phyloP scores from a whole-genome alignment of 2,329 filamentous ascomycete species.

The Fusarium coffeatum region DNA sequence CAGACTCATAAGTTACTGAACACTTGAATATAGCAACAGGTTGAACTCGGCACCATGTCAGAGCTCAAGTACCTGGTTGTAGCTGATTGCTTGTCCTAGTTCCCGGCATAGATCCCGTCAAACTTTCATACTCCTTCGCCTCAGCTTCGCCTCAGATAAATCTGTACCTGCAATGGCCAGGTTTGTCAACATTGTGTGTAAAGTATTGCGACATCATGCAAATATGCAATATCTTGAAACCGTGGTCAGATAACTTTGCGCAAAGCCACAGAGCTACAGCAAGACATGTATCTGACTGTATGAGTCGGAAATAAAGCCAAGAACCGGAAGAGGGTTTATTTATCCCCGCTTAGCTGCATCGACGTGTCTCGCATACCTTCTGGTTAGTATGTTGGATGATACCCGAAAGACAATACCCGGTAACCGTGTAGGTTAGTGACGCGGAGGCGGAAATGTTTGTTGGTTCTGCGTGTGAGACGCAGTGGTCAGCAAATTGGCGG shows the following conservation, averaged over 20 bases:
- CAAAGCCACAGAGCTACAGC: neutral
- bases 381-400: conserved; percentile 6
- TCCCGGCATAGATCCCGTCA: neutral
- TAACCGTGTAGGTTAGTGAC: neutral
- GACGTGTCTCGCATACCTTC: conserved; percentile 1
- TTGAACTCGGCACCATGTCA: neutral
- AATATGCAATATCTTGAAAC: neutral
- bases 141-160: conserved; percentile 23
- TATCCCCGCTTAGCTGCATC: conserved; percentile 3
- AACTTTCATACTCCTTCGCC: conserved; percentile 19
- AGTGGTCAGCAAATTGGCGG: conserved; percentile 18
- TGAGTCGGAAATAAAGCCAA: conserved; percentile 11
- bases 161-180: neutral
- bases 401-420: conserved; percentile 18
- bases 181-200: conserved; percentile 3
- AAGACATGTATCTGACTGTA: conserved; percentile 17
- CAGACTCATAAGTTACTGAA: neutral
- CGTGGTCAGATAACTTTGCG: neutral
- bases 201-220: neutral
- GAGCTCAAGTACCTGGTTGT: neutral
- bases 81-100: neutral
- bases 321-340: neutral
- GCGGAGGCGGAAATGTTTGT: conserved; percentile 4
- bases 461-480: conserved; percentile 23
- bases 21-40: neutral